Base-by-base conservation (phyloP, 2,329 filamentous ascomycete genomes). In the Hypoxylon sp. region DNA sequence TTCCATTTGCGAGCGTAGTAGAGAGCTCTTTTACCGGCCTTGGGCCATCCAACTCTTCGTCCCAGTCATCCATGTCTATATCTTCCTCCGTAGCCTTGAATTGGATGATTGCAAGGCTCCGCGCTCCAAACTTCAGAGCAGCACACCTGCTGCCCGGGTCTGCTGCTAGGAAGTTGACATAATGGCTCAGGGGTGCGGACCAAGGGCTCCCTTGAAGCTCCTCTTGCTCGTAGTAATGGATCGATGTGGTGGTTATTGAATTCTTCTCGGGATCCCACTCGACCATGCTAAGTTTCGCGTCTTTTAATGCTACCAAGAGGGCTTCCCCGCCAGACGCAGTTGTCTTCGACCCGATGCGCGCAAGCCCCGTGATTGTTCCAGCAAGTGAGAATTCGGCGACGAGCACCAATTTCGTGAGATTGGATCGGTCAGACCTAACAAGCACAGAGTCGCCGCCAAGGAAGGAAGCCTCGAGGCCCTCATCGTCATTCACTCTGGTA, bases 171-270 rank as follows among this genome's bases (percentile, higher is more conserved):
- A 92, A 92, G 79, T 92, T 97, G 79, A 90, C 87, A 78, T 91
- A 93, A 69, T 92, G 88, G 77, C 88, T 89, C 75, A 97, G 82
- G 61, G 91, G 88, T 57, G 91, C 87, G 55, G 92, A 90, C 91
- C 94, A 98, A 0, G 95, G 94, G 69, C 89, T 92, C 58, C 91
- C 90, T 72, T 92, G 89, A 68, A 95, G 84, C 77, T 97, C 94
- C 77, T 98, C 94, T 79, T 96, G 93, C 80, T 99, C 96, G 82
- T 98, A 99, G 85, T 94, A 98, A 83, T 99, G 96, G 75, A 99
- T 95, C 56, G 95, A 98, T 70, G 96, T 89, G 58, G 95, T 98
- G 74, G 91, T 90, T 74, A 98, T 90, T 56, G 88, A 88, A 80
- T 92, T 87, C 72, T 89, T 89, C 78, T 92, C 89, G 7, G 93